These are phyloP conservation scores for Paecilomyces formosus DNA, from an alignment of 2,329 filamentous ascomycete species.

Conservation along the genomic window DNA sequence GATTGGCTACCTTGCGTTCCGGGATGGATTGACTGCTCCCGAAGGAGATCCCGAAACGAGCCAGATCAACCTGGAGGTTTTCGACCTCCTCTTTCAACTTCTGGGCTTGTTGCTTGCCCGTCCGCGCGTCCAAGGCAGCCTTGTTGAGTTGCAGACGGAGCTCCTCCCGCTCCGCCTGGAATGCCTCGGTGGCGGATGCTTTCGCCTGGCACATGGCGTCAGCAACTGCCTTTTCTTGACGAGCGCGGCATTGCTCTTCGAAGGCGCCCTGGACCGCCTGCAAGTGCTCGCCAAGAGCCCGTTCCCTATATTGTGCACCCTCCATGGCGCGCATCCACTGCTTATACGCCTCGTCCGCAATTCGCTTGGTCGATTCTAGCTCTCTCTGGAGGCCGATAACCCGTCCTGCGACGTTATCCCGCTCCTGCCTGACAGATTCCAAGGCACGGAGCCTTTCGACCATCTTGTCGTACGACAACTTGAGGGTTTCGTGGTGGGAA, in stretches of 20 bases:
- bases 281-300: neutral
- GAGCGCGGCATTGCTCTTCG: neutral
- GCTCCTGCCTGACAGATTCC: neutral
- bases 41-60: constrained; percentile 1
- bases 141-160: constrained; percentile 3
- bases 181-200: neutral
- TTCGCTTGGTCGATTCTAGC: neutral
- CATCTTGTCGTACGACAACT: neutral
- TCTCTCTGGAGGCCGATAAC: neutral
- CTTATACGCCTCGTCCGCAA: neutral
- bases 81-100: neutral
- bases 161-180: neutral
- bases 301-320: neutral
- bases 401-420: neutral
- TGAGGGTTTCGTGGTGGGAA: neutral
- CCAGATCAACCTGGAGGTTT: constrained; percentile 8
- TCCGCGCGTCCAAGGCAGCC: neutral
- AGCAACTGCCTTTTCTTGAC: neutral
- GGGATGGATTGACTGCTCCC: constrained; percentile 7
- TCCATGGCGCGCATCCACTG: neutral
- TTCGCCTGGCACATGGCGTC: neutral
- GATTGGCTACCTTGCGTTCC: constrained; percentile 7
- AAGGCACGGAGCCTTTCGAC: neutral
- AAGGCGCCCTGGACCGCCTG: neutral
- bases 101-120: neutral